Evolutionary conservation across 352 stramenopile genomes (phyloP), one percentile per base, ranked within the genome.

Genomic region (Plasmopara viticola): DNA sequence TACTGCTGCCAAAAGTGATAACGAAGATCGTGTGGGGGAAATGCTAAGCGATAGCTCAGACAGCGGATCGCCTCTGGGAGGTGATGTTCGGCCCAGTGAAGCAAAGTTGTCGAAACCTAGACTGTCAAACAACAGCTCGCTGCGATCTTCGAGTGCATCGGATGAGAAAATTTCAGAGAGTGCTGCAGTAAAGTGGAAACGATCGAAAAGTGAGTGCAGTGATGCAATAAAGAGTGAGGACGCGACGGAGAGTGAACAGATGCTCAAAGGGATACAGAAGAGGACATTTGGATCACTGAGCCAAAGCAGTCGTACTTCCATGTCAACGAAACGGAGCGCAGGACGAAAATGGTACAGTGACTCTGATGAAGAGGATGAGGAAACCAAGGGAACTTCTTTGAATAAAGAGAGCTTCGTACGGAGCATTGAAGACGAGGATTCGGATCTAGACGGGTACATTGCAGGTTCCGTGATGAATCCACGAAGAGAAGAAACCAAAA

Each of bases 1-100:
- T 40, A 31, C 34, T 31, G 25, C 25, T 20, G 41, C 54, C 33
- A 58, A 54, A 40, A 14, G 29, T 18, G 54, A 30, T 10, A 48
- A 52, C 8, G 59, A 74, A 20, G 51, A 69, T 44, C 66, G 70
- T 13, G 59, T 86, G 13, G 72, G 68, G 6, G 72, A 85, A 43
- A 78, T 86, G 58, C 51, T 84, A 44, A 83, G 72, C 52, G 74
- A 87, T 56, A 83, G 75, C 55, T 86, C 68, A 13, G 74, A 84
- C 39, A 55, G 72, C 34, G 77, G 38, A 10, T 56, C 39, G 28
- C 61, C 52, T 40, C 35, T 62, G 34, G 57, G 57, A 15, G 52
- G 51, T 15, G 40, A 63, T 37, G 44, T 65, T 25, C 56, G 61
- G 34, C 46, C 17, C 13, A 62, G 54, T 38, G 15, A 45, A 35